phyloP scores from a whole-genome alignment of 225 moss, liverwort and hornwort genomes.

The Climacium dendroides region DNA sequence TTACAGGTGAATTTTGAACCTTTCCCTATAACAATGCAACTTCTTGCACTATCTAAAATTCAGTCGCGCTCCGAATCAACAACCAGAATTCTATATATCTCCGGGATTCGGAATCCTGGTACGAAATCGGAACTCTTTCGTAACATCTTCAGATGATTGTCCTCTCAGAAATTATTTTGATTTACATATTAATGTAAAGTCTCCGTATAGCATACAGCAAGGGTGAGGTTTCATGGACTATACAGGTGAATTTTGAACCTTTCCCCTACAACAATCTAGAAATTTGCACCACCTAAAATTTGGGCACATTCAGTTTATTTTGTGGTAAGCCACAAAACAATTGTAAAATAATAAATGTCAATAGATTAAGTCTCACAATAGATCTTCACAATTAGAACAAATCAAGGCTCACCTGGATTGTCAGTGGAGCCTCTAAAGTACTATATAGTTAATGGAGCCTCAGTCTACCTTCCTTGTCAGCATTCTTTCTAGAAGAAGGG shows the following conservation, averaged over 20 bases:
- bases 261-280: background rate
- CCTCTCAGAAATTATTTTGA: background rate
- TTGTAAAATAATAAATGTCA: background rate
- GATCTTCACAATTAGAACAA: background rate
- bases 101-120: no score
- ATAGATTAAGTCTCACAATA: background rate
- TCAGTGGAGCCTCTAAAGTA: background rate
- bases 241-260: background rate
- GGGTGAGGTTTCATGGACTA: background rate
- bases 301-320: background rate
- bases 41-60: background rate
- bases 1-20: background rate
- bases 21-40: background rate
- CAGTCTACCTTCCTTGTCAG: background rate
- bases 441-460: background rate
- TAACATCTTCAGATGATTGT: no score
- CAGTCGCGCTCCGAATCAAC: background rate
- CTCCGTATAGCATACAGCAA: background rate
- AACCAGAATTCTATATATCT: background rate
- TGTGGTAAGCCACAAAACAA: background rate
- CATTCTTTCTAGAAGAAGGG: background rate
- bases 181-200: background rate
- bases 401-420: background rate
- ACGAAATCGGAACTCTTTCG: no score
- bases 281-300: background rate